Conservation (phyloP, 2,329 filamentous ascomycete species). For the Chalaropsis thielavioides region DNA sequence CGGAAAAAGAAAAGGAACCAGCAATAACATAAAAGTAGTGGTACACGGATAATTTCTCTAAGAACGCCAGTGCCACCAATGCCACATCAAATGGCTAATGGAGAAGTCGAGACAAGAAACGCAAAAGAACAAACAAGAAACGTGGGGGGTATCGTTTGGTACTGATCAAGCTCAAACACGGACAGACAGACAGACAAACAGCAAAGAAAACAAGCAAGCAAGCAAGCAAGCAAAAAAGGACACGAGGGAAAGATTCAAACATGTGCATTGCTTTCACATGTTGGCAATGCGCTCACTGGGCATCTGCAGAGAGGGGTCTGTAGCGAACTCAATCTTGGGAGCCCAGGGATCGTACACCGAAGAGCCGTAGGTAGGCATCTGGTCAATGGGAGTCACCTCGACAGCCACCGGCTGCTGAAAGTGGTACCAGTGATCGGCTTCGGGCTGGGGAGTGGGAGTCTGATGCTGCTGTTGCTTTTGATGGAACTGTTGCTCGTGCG, state of each 20-base stretch:
- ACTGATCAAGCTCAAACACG: constrained; percentile 17
- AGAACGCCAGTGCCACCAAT: constrained; percentile 12
- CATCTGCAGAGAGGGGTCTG: constrained; percentile 43
- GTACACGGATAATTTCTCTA: constrained; percentile 14
- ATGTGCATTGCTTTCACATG: constrained; percentile 29
- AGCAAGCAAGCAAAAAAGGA: too few species aligned
- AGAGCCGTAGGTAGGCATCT: constrained; percentile 35
- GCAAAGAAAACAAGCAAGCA: constrained; percentile 13
- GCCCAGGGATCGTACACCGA: constrained; percentile 40
- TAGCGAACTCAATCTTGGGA: constrained; percentile 40
- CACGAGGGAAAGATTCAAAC: neutral
- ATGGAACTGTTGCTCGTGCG: constrained; percentile 25
- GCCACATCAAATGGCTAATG: constrained; percentile 4
- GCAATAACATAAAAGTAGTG: constrained; percentile 15
- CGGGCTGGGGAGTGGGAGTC: constrained; percentile 27
- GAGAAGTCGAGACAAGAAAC: constrained; percentile 12
- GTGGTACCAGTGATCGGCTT: constrained; percentile 40
- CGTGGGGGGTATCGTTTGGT: constrained; percentile 18
- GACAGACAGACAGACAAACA: constrained; percentile 15
- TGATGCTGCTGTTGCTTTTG: constrained; percentile 21
- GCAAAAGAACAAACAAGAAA: constrained; percentile 17
- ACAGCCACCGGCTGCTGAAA: constrained; percentile 38
- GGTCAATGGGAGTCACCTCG: constrained; percentile 41
- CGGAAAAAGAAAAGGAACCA: constrained; percentile 9
- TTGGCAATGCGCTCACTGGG: constrained; percentile 44